These are phyloP conservation scores for Fusarium fracticaudum DNA, from an alignment of 2,329 filamentous ascomycete species.

Conservation along the genomic window DNA sequence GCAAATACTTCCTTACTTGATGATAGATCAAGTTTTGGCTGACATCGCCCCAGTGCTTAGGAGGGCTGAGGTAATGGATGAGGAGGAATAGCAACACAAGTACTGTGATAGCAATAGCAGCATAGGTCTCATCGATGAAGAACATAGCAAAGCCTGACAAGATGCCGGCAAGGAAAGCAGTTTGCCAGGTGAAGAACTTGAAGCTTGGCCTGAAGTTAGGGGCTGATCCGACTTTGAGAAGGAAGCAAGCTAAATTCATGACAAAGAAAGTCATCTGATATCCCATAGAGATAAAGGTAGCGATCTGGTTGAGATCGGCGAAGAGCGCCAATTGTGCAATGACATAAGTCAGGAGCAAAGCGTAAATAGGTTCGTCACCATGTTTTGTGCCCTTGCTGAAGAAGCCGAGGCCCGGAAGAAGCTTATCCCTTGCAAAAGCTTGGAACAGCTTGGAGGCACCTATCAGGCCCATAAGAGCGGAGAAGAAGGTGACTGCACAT, in stretches of 20 bases:
- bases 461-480: conserved; percentile 86
- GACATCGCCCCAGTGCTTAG: conserved; percentile 90
- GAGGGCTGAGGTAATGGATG: conserved; percentile 86
- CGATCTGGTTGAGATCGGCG: conserved; percentile 87
- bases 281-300: conserved; percentile 89
- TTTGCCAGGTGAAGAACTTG: conserved; percentile 89
- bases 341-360: conserved; percentile 78
- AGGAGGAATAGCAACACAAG: conserved; percentile 81
- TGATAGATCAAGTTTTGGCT: conserved; percentile 87
- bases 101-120: conserved; percentile 76
- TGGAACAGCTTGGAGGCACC: conserved; percentile 86
- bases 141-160: conserved; percentile 86
- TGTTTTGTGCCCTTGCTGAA: conserved; percentile 79
- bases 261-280: conserved; percentile 94
- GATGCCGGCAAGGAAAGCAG: conserved; percentile 78
- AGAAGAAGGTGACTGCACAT: conserved; percentile 85
- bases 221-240: conserved; percentile 86
- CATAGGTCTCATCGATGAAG: conserved; percentile 86
- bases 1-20: conserved; percentile 86
- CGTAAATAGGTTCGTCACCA: conserved; percentile 78
- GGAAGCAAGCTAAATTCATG: conserved; percentile 86
- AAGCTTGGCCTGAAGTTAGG: conserved; percentile 91
- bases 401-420: conserved; percentile 78
- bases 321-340: conserved; percentile 84
- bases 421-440: conserved; percentile 80